Base-by-base conservation (phyloP, 495 filamentous ascomycete genomes). In the Trichoderma gamsii region DNA sequence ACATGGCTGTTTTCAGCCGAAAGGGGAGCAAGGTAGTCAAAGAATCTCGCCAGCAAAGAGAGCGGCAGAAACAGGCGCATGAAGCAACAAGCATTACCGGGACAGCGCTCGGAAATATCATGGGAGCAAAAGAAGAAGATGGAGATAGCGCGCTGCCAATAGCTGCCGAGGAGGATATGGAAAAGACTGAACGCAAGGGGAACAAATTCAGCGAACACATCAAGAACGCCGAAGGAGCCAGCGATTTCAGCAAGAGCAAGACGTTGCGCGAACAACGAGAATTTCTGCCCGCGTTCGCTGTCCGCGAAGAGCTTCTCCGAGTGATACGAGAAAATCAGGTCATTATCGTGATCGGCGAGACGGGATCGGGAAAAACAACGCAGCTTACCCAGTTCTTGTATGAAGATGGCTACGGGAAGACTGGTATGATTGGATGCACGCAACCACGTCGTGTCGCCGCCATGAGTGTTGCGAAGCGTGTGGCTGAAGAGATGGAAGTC, bases 401-500 rank as follows among this genome's bases (percentile, higher is more conserved):
- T 74, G 94, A 98, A 77, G 94, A 96, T 70, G 94, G 94, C 16
- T 98, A 97, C 75, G 90, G 87, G 41, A 90, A 90, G 67, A 75
- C 80, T 51, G 94, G 94, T 52, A 87, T 97, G 82, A 98, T 98
- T 71, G 93, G 93, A 0, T 98, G 94, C 73, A 98, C 94, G 27
- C 94, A 98, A 72, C 94, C 94, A 67, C 87, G 94, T 71, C 89
- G 94, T 83, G 94, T 98, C 29, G 94, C 94, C 46, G 94, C 96
- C 2, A 99, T 99, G 96, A 97, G 92, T 77, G 96, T 99, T 38
- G 96, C 96, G 13, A 98, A 97, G 77, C 92, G 96, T 80, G 96
- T 99, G 29, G 92, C 92, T 70, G 96, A 99, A 76, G 96, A 99
- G 79, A 99, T 99, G 96, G 92, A 96, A 72, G 92, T 97, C n/a